Base-by-base conservation (phyloP, 176 grass and related monocot genomes). In the Rhipidocladum racemiflorum region DNA sequence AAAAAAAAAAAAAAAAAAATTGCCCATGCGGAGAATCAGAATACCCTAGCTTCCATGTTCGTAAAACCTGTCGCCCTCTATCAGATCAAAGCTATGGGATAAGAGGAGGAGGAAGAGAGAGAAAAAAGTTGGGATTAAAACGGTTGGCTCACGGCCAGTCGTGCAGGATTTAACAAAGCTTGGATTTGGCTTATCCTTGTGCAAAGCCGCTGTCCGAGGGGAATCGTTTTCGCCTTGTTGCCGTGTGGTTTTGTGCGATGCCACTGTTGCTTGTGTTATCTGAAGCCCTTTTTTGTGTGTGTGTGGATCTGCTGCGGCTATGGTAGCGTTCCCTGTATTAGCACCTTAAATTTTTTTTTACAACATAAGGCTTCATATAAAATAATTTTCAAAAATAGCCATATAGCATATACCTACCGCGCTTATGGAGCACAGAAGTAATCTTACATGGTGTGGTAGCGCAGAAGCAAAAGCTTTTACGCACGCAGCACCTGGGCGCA, bases 111-210 rank as follows among this genome's bases (percentile, higher is more conserved):
- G 3, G 27, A 2, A n/a, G 18, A 78, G 1, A 28, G 32, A 12
- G 32, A 48, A 27, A 20, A 20, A 25, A 5, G 0, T 54, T 1
- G 16, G 16, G 69, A 30, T 62, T 25, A 49, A 21, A 85, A 44
- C 70, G 82, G 70, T 63, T 76, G 87, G 65, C 32, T 89, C 82
- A 85, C 38, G 71, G 55, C 55, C 48, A 24, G 69, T 38, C 48
- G 38, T 40, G 75, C 46, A 43, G 46, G 71, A 85, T 81, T 81
- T 76, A 80, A 18, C 77, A 76, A 29, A 89, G 77, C 85, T 89
- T 9, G 77, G 71, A 35, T 75, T 43, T 18, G n/a, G 71, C 10
- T 73, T 73, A 44, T 44, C 55, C 61, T 36, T 7, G 42, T 21
- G 82, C 72, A 70, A 61, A 29, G 15, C 23, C 15, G 73, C 43